Evolutionary conservation across 306 rosid species (phyloP), one percentile per base, ranked within the genome.

Genomic region (Cucurbita maxima): DNA sequence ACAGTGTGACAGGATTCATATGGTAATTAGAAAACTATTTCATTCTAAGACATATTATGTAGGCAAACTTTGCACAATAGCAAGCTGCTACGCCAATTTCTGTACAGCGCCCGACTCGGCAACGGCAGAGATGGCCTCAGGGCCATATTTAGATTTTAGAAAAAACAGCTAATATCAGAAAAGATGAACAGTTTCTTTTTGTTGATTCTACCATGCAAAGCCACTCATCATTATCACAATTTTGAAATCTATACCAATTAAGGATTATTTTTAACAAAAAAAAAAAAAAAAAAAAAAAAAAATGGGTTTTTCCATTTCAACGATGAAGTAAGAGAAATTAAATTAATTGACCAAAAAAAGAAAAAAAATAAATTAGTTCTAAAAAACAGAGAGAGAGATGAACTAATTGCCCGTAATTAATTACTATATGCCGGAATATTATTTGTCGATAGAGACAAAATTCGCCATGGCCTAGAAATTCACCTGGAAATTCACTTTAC

Each of bases 81-180:
- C 34, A 47, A 22, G 56, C 43, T 22, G 14, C 8, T 45, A 3
- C 2, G 20, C 40, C 40, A 13, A 68, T 47, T 20, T 68, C 38
- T 47, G 47, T 14, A 40, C 20, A 57, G 79, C 60, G 73, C 88
- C 88, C 86, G 84, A 76, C 64, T 82, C 84, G 75, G 68, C 70
- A 20, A 45, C 58, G 40, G 25, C 66, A 64, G 80, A 81, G 73
- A 47, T 69, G 22, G 79, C 72, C 76, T 48, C 48, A 59, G 69
- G 34, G 74, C 82, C 68, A 75, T 71, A 77, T 63, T 79, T 76
- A 73, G 80, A 75, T 79, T 78, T 73, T 75, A 79, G 76, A 71
- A 77, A 70, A 81, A 76, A 83, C 82, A 80, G 81, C 68, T 47
- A 79, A 44, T 22, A 78, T 73, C 50, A 56, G 64, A 58, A 55